Evolutionary conservation across 768 basidiomycete species (phyloP).

Genomic region (Amanita inopinata): DNA sequence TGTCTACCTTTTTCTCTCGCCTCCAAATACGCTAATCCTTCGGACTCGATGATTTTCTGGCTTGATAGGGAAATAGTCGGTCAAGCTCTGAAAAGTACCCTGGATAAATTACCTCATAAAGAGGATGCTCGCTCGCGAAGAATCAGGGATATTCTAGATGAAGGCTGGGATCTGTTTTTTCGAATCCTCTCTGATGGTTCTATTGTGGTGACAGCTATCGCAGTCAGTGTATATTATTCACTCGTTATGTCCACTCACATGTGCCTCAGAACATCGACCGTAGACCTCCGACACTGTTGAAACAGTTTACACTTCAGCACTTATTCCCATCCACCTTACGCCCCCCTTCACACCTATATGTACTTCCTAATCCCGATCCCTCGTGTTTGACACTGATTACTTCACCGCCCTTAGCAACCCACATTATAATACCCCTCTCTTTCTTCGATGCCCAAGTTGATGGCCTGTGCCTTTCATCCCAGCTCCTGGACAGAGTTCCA

Average conservation of each 20-base stretch:
- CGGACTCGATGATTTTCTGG: conserved; percentile 51
- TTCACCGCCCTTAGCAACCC: conserved; percentile 55
- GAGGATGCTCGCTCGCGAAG: conserved; percentile 39
- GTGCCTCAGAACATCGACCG: conserved; percentile 72
- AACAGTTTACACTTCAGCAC: conserved; percentile 66
- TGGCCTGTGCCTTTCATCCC: conserved; percentile 36
- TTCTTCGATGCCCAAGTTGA: conserved; percentile 56
- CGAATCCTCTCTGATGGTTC: conserved; percentile 66
- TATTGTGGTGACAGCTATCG: conserved; percentile 61
- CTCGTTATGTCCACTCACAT: conserved; percentile 5
- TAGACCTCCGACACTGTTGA: conserved; percentile 75
- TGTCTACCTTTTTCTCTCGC: conserved; percentile 36
- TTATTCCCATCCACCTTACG: conserved; percentile 36
- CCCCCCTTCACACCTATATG: conserved; percentile 40
- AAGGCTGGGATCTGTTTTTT: conserved; percentile 74
- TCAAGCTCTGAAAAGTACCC: conserved; percentile 31
- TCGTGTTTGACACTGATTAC: conserved; percentile 48
- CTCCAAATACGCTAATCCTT: conserved; percentile 21
- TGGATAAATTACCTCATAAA: conserved; percentile 24
- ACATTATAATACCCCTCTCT: conserved; percentile 43
- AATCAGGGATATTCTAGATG: conserved; percentile 55
- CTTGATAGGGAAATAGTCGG: conserved; percentile 55
- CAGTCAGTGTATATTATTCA: conserved; percentile 35
- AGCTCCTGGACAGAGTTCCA: conserved; percentile 26
- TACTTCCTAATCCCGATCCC: conserved; percentile 39